These are phyloP conservation scores for Daldinia caldariorum DNA, from an alignment of 495 filamentous ascomycete species.

Conservation along the genomic window DNA sequence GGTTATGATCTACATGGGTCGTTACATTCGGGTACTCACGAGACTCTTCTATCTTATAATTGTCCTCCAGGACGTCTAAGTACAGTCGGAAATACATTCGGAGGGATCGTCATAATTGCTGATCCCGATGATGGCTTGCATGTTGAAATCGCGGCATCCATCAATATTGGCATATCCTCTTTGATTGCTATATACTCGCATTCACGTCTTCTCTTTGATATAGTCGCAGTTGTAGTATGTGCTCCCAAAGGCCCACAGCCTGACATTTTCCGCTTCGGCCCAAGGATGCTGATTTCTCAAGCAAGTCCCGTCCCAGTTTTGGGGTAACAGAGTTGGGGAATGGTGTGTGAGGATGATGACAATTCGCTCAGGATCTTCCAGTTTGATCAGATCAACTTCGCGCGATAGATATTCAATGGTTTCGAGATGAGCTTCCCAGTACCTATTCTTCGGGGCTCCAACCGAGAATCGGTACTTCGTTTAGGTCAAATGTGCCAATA, in stretches of 20 bases:
- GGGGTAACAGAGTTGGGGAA: neutral
- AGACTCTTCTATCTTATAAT: too few species aligned
- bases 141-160: constrained; percentile 1
- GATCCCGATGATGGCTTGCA: neutral
- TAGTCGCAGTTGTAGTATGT: constrained; percentile 14
- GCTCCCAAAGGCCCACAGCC: constrained; percentile 25
- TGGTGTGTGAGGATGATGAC: constrained; percentile 24
- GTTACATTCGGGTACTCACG: neutral
- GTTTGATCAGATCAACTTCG: neutral
- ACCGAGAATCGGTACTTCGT: neutral
- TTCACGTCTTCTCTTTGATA: neutral
- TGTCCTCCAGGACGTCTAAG: neutral
- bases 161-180: neutral
- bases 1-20: neutral
- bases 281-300: neutral
- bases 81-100: neutral
- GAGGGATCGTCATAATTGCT: neutral
- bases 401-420: neutral
- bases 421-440: neutral
- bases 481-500: neutral
- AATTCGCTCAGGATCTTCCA: neutral
- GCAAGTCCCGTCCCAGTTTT: neutral
- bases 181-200: constrained; percentile 19
- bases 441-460: neutral
- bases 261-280: neutral